Conservation (phyloP, 1,139 yeast genomes). For the Nakaseomyces glabratus region DNA sequence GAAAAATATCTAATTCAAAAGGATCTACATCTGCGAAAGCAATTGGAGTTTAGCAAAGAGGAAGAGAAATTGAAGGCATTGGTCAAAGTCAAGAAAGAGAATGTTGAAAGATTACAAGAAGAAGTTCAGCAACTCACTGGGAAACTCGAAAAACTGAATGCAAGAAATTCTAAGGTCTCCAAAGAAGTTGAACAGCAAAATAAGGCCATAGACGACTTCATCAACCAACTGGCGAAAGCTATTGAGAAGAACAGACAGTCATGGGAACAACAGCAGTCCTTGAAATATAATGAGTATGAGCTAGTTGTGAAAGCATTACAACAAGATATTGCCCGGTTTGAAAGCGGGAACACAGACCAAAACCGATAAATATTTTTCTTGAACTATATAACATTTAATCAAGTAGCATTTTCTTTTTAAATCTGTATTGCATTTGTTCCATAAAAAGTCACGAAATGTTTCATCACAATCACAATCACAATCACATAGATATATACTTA, state of each 20-base stretch:
- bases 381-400: too few relatives aligned
- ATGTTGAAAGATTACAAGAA: slow-evolving; percentile 20
- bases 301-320: slow-evolving; percentile 27
- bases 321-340: slow-evolving; percentile 29
- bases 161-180: slow-evolving; percentile 30
- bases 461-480: too few relatives aligned
- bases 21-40: slow-evolving; percentile 31
- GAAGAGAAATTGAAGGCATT: slow-evolving; percentile 29
- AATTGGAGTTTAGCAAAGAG: slow-evolving; percentile 32
- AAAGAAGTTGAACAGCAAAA: slow-evolving; percentile 31
- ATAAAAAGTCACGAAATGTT: too few relatives aligned
- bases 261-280: slow-evolving; percentile 23
- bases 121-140: slow-evolving; percentile 32
- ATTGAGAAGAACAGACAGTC: slow-evolving; percentile 28
- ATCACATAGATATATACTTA: too few relatives aligned
- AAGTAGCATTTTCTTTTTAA: too few relatives aligned
- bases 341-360: slow-evolving; percentile 9
- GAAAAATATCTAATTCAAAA: slow-evolving; percentile 36
- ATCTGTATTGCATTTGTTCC: too few relatives aligned
- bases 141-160: slow-evolving; percentile 33
- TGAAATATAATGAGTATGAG: slow-evolving; percentile 26
- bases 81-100: slow-evolving; percentile 16
- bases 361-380: neutral
- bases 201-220: slow-evolving; percentile 26
- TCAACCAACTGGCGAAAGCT: slow-evolving; percentile 19